Conservation (phyloP, 176 grass and related monocot genomes). For the Eragrostis curvula region DNA sequence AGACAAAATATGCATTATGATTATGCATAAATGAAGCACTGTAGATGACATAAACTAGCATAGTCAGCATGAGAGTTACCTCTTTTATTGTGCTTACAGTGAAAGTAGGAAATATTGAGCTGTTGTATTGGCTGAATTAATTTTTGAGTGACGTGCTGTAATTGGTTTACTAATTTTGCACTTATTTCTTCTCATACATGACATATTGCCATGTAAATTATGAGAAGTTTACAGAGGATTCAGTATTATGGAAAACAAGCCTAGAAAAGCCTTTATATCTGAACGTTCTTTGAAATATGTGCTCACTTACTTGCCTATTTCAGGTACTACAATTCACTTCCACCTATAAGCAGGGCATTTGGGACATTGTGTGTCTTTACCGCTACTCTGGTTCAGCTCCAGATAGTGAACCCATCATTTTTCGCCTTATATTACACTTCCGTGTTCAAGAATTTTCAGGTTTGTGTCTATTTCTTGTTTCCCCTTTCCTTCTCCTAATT, state of each 20-base stretch:
- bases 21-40: neutral
- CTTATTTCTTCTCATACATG: neutral
- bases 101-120: neutral
- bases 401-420: neutral
- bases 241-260: neutral
- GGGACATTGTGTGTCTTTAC: slow-evolving; percentile 79
- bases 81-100: slow-evolving; percentile 1
- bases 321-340: slow-evolving; percentile 98
- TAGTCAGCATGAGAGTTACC: neutral
- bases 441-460: slow-evolving; percentile 74
- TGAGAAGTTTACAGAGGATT: slow-evolving; percentile 12
- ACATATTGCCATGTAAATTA: neutral
- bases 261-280: neutral
- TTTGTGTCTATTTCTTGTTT: slow-evolving; percentile 41
- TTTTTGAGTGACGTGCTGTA: neutral
- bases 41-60: neutral
- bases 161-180: neutral
- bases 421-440: slow-evolving; percentile 47
- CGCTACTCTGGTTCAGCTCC: slow-evolving; percentile 49
- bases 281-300: neutral
- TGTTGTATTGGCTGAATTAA: neutral
- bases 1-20: too few species aligned
- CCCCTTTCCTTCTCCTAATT: neutral
- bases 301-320: slow-evolving; percentile 30
- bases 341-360: slow-evolving; percentile 88